A percentile compares a stretch with the other conserved stretches of the same genome.
Conservation (phyloP, 805 yeast species). For the Metschnikowia borealis region DNA sequence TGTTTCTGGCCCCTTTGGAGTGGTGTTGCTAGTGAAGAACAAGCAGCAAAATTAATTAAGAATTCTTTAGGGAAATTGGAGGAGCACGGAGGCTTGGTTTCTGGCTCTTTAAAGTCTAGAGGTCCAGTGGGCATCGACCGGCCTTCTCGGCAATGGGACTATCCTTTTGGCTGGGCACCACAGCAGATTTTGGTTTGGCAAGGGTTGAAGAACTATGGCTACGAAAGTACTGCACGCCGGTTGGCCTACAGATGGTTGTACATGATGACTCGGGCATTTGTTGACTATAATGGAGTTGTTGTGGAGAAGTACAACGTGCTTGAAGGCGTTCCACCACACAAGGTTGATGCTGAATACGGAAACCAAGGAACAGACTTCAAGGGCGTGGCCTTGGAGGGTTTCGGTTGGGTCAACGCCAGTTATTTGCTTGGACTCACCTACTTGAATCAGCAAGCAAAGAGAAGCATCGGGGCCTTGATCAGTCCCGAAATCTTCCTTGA, state of each 20-base stretch:
- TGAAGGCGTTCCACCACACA: conserved; percentile 76
- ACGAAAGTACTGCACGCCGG: conserved; percentile 57
- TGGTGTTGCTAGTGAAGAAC: conserved; percentile 56
- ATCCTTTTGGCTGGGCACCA: conserved; percentile 98
- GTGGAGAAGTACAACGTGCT: conserved; percentile 95
- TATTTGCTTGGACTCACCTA: conserved; percentile 68
- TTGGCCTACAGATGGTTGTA: conserved; percentile 85
- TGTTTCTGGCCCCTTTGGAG: conserved; percentile 93
- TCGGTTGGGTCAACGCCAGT: conserved; percentile 97
- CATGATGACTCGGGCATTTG: conserved; percentile 84
- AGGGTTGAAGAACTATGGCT: conserved; percentile 75
- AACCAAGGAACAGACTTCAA: conserved; percentile 91
- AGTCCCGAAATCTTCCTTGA: conserved; percentile 63
- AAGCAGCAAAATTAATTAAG: conserved; percentile 60
- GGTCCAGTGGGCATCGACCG: conserved; percentile 65
- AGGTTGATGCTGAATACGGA: conserved; percentile 94
- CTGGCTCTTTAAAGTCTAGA: conserved; percentile 73
- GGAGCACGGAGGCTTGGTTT: conserved; percentile 81
- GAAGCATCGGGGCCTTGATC: conserved; percentile 77
- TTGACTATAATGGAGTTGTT: conserved; percentile 88
- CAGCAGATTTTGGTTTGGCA: conserved; percentile 94
- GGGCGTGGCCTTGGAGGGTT: conserved; percentile 94
- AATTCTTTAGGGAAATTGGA: conserved; percentile 68
- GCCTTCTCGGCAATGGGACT: conserved; percentile 97
- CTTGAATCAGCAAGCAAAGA: conserved; percentile 59